Conservation (phyloP, 2,329 filamentous ascomycete genomes). For the Talaromyces rugulosus region DNA sequence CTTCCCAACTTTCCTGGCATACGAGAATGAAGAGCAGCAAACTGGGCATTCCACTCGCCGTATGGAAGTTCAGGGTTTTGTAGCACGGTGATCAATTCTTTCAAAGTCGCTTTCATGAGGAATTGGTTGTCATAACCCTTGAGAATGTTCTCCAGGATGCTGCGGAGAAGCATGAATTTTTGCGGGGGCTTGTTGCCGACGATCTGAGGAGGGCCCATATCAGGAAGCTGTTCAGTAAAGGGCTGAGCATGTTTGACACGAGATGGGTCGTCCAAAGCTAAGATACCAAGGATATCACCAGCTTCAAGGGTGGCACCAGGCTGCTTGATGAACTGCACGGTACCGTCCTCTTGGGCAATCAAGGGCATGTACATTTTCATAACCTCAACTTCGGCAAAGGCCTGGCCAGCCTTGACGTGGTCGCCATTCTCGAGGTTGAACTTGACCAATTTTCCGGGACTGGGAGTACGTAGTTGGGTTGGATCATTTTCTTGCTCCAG, state of each 20-base stretch:
- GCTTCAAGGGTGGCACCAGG: slow-evolving; percentile 96
- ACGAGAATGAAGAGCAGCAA: slow-evolving; percentile 91
- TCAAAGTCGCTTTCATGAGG: slow-evolving; percentile 83
- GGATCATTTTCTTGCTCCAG: slow-evolving; percentile 99
- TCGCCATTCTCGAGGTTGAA: slow-evolving; percentile 94
- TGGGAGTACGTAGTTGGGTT: slow-evolving; percentile 90
- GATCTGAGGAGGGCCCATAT: slow-evolving; percentile 79
- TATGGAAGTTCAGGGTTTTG: slow-evolving; percentile 88
- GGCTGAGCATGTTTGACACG: slow-evolving; percentile 95
- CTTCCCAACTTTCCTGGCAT: slow-evolving; percentile 93
- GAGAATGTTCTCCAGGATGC: slow-evolving; percentile 81
- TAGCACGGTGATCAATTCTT: slow-evolving; percentile 85
- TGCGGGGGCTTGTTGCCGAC: slow-evolving; percentile 90
- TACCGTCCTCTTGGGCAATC: slow-evolving; percentile 87
- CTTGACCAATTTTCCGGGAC: slow-evolving; percentile 96
- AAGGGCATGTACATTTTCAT: slow-evolving; percentile 99
- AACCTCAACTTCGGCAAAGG: slow-evolving; percentile 96
- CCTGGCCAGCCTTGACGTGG: slow-evolving; percentile 85
- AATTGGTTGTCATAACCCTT: slow-evolving; percentile 95
- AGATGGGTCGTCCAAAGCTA: slow-evolving; percentile 89
- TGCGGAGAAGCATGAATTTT: slow-evolving; percentile 71
- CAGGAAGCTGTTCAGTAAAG: slow-evolving; percentile 85
- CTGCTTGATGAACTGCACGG: slow-evolving; percentile 98
- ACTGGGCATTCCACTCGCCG: slow-evolving; percentile 93
- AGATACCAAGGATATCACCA: slow-evolving; percentile 96